Conservation (phyloP, 2,329 filamentous ascomycete species). For the Blastomyces parvus region DNA sequence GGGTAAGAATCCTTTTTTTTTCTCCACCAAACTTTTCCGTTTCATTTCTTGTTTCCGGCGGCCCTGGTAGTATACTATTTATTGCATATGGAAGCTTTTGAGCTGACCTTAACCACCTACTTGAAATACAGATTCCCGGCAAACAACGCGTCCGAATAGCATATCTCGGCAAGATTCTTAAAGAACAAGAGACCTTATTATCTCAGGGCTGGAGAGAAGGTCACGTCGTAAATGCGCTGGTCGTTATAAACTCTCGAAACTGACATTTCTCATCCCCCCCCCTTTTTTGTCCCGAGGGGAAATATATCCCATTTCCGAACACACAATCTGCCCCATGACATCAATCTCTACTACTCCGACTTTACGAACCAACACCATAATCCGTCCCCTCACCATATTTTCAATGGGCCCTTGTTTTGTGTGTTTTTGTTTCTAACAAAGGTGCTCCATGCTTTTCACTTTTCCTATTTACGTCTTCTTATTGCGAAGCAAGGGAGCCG, state of each 20-base stretch:
- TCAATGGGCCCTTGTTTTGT: neutral
- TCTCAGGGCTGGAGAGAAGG: constrained; percentile 67
- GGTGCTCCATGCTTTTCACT: neutral
- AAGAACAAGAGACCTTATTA: constrained; percentile 54
- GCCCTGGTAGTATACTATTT: neutral
- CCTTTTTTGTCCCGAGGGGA: neutral
- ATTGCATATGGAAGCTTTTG: neutral
- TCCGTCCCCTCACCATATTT: neutral
- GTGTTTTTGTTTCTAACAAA: too few species aligned
- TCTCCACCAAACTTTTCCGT: neutral
- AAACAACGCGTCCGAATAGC: constrained; percentile 58
- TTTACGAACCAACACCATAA: neutral
- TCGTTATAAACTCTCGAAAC: constrained; percentile 28
- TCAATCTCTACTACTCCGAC: neutral
- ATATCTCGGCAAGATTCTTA: constrained; percentile 72
- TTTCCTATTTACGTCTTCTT: neutral
- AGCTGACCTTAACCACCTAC: too few species aligned
- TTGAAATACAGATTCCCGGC: constrained; percentile 53
- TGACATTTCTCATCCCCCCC: neutral
- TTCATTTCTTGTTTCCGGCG: neutral
- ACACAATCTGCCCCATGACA: neutral
- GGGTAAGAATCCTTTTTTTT: constrained; percentile 43
- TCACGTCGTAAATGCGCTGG: constrained; percentile 67
- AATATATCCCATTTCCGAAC: neutral
- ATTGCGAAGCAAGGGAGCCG: neutral